These are phyloP conservation scores for Berberis thunbergii DNA, from an alignment of 164 flowering plant species.

Conservation along the genomic window DNA sequence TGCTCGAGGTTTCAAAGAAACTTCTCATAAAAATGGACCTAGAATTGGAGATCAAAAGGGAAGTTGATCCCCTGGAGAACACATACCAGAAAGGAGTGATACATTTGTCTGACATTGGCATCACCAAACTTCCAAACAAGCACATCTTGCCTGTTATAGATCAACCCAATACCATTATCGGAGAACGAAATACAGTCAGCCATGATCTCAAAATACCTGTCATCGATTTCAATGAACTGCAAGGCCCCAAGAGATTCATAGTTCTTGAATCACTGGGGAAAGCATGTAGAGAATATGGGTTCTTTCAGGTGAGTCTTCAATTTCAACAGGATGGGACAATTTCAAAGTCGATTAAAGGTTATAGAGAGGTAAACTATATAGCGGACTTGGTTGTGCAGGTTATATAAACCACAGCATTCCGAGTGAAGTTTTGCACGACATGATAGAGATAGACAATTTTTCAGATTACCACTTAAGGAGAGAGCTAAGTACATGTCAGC, in stretches of 20 bases:
- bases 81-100: constrained; percentile 67
- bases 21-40: constrained; percentile 8
- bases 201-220: constrained; percentile 41
- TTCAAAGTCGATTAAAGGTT: too few species aligned
- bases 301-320: constrained; percentile 54
- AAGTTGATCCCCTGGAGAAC: constrained; percentile 13
- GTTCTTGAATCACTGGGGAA: constrained; percentile 43
- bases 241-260: constrained; percentile 36
- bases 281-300: constrained; percentile 69
- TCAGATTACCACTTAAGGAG: constrained; percentile 66
- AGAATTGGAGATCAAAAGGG: constrained; percentile 4
- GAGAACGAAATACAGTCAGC: not conserved
- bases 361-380: too few species aligned
- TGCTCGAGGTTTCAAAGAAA: too few species aligned
- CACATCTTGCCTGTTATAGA: constrained; percentile 57
- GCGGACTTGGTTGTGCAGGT: constrained; percentile 30
- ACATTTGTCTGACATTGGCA: constrained; percentile 49
- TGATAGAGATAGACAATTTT: constrained; percentile 58
- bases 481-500: constrained; percentile 61
- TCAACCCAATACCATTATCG: constrained; percentile 26
- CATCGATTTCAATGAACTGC: constrained; percentile 59
- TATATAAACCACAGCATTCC: constrained; percentile 70
- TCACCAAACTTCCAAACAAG: constrained; percentile 55
- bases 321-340: too few species aligned
- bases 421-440: constrained; percentile 21